Conservation (phyloP, 306 rosid species). For the Pyrus bretschneideri region DNA sequence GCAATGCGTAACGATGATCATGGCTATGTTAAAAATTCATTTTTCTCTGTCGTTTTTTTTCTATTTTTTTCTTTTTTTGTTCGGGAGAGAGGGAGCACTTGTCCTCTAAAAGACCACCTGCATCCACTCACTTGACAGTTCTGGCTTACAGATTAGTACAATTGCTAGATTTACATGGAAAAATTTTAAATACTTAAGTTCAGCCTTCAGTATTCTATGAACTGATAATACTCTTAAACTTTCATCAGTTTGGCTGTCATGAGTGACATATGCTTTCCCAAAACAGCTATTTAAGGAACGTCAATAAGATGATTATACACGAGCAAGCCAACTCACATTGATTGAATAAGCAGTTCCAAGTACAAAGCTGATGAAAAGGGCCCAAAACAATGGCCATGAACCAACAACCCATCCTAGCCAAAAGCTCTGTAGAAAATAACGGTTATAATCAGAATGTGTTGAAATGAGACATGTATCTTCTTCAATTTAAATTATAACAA, state of each 20-base stretch:
- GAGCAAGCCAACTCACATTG: slow-evolving; percentile 51
- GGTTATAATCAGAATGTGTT: slow-evolving; percentile 20
- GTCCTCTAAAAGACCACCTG: neutral
- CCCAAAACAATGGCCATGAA: slow-evolving; percentile 97
- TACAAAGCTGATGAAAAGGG: slow-evolving; percentile 79
- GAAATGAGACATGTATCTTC: neutral
- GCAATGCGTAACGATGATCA: neutral
- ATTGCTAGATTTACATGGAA: neutral
- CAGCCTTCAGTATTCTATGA: neutral
- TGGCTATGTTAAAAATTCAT: neutral
- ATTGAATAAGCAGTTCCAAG: slow-evolving; percentile 95
- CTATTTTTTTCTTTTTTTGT: no score
- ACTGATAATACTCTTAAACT: neutral
- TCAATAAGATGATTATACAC: neutral
- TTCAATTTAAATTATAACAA: slow-evolving; percentile 1
- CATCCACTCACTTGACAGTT: neutral
- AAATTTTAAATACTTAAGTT: neutral
- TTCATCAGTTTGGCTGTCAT: neutral
- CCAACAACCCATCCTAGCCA: slow-evolving; percentile 91
- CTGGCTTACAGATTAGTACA: neutral
- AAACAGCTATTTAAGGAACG: neutral
- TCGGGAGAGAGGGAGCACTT: neutral
- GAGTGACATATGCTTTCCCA: neutral
- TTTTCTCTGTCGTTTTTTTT: neutral
- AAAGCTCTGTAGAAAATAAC: slow-evolving; percentile 63